Evolutionary conservation across 2,329 filamentous ascomycete genomes (phyloP), one percentile per base, ranked within the genome.

Genomic region (Claviceps quebecensis): DNA sequence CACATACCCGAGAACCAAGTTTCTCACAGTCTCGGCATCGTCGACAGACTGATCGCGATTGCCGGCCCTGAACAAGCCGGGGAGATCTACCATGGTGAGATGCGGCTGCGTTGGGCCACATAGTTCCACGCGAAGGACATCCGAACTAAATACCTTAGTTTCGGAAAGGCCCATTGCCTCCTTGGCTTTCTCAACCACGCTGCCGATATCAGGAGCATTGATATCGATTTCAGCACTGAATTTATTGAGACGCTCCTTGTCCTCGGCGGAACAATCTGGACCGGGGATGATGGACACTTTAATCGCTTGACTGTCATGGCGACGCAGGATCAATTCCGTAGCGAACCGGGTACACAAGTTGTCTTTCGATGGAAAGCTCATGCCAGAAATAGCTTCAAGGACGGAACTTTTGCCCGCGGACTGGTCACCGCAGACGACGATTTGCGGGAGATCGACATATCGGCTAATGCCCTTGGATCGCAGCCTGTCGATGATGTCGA

Each of bases 341-440:
- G 80, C 73, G 54, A 84, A 84, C 0, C 77, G 70, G 0, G 81
- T 84, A 61, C 80, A 84, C 0, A 82, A 59, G 39, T 72, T 76
- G 50, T 77, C 75, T 23, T 78, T 76, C 8, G 70, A 66, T 0
- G 80, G 80, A 54, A 85, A 84, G 0, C 72, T 69, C 1, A 84
- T 70, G 3, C 77, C 72, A 0, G 80, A 81, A 40, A 85, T 77
- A 1, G 78, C 80, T 57, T 84, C 78, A 0, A 85, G 71, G 0
- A 83, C 77, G 0, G 79, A 83, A 51, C 76, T 81, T 60, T 85
- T 85, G 3, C 80, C 81, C 1, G 75, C 74, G 0, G 75, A 80
- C 56, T 83, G 78, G 52, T 82, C 75, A 2, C 81, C 80, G 49
- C 74, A 78, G 13, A 83, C 78, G 29, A 83, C 73, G 52, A 74